Base-by-base conservation (phyloP, 306 rosid genomes). In the Quercus mongolica region DNA sequence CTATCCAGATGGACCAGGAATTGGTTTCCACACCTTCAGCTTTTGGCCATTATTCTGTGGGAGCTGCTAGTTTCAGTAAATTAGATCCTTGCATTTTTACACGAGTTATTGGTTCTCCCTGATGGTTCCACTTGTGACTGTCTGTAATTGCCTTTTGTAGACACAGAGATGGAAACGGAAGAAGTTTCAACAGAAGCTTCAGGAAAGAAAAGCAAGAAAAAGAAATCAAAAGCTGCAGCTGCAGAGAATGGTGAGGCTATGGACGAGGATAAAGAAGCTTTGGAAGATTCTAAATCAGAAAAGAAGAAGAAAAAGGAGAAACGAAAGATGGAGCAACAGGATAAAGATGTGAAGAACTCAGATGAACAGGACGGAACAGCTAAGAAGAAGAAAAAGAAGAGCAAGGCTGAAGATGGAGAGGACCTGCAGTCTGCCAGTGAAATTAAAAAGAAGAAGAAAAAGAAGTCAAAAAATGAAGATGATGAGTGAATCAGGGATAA, bases 271-370 rank as follows among this genome's bases (percentile, higher is more conserved):
- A 85, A 82, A 52, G 92, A 87, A 46, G 83, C 84, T 1, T 6
- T 63, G 23, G 94, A 84, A 78, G 89, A 88, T 71, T 68, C 46
- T 14, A 95, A 91, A 73, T 93, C 97, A 13, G 94, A 90, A 78
- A 91, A 91, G 96, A 94, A 90, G 78, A 90, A 88, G 84, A 90
- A 89, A 68, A 91, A 91, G 90, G 96, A 95, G 15, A 91, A 95
- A 88, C 84, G 97, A 69, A 93, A 89, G 82, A 74, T 85, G 82
- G 90, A 87, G 76, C 73, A 71, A 5, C 72, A 64, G 58, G 89
- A 88, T 30, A 86, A 81, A 69, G 80, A 79, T 52, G 77, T 51
- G 69, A 78, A 73, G 71, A 85, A 80, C 54, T 38, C 46, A 8
- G 84, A 33, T 0, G 94, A 83, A 80, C 85, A 86, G 49, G 82